A percentile compares a stretch with the other conserved stretches of the same genome.
These are phyloP conservation scores for Globisporangium yorkense DNA, from an alignment of 352 stramenopile genomes.

Conservation along the genomic window DNA sequence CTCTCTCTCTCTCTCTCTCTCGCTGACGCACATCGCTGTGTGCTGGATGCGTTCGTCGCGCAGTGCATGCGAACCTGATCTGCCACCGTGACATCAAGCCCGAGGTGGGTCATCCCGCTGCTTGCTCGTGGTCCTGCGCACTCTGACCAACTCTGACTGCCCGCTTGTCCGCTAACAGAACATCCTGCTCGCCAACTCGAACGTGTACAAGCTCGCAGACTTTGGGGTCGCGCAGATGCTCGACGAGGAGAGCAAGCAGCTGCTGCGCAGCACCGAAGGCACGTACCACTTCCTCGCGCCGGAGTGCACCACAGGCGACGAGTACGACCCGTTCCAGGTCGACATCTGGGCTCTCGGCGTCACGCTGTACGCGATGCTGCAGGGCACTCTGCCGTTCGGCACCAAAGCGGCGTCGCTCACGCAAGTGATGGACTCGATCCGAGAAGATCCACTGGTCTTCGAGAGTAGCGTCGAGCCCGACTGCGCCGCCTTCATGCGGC, in stretches of 20 bases:
- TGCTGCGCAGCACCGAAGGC: conserved; percentile 72
- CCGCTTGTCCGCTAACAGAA: conserved; percentile 22
- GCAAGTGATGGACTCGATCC: conserved; percentile 70
- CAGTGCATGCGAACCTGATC: conserved; percentile 75
- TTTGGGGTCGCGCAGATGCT: conserved; percentile 75
- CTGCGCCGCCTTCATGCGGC: conserved; percentile 33
- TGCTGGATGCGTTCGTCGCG: background rate
- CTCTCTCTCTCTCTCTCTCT: background rate
- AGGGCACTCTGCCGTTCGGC: conserved; percentile 69
- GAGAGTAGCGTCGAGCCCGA: conserved; percentile 29
- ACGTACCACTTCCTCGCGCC: conserved; percentile 86
- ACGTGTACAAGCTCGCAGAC: conserved; percentile 73
- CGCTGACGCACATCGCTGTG: background rate
- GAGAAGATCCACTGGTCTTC: conserved; percentile 43
- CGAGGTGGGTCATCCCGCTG: conserved; percentile 15
- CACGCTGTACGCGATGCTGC: conserved; percentile 68
- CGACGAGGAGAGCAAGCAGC: conserved; percentile 26
- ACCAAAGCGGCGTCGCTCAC: conserved; percentile 40
- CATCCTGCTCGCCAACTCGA: conserved; percentile 49
- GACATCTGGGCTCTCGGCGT: conserved; percentile 84
- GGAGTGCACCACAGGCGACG: conserved; percentile 71
- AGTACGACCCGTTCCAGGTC: conserved; percentile 70
- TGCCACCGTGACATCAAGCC: conserved; percentile 85
- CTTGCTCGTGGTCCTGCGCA: no score
- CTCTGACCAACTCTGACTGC: background rate